Base-by-base conservation (phyloP, 139 green algal genomes). In the Chlorella sorokiniana region DNA sequence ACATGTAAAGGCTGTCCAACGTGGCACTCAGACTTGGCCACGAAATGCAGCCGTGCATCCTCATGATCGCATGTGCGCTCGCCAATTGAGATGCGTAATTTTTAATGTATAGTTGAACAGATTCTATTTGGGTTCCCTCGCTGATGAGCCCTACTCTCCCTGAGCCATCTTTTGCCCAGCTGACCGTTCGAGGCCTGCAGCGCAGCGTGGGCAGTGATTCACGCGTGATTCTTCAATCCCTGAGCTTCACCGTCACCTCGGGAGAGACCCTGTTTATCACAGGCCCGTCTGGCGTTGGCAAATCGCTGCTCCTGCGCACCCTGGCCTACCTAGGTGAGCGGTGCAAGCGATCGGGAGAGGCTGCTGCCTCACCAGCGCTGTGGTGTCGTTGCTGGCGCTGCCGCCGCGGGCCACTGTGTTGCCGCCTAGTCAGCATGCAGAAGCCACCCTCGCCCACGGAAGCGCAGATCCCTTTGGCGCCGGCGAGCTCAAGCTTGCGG, bases 251-350 rank as follows among this genome's bases (percentile, higher is more conserved):
- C 20, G 29, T 95, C 1, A 33, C 76, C 10, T 51, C 27, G 0
- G 90, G 89, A 0, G 87, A 96, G 25, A 85, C 88, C 1, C 62
- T 93, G 0, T 96, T 97, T 40, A 71, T 97, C 8, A 72, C 79
- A 8, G 94, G 94, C 0, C 92, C 94, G 1, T 90, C 77, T 14
- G 94, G 94, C 6, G 88, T 94, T 14, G 94, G 94, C 37, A 98
- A 98, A 78, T 92, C 85, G 31, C 84, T 97, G 16, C 77, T 98
- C 8, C 84, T 98, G 41, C 86, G 93, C 7, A 56, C 81, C 0
- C 25, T 97, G 0, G 94, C 94, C 0, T 87, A 69, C 27, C 81
- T 97, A 0, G 89, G 59, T 81, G 89, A 45, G 45, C 7, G 56
- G 6, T 65, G 16, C 56, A 65, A n/a, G n/a, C n/a, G n/a, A n/a